A percentile compares a stretch with the other conserved stretches of the same genome.
phyloP scores from a whole-genome alignment of 257 asterid genomes.

The Paraleonurus japonicus region DNA sequence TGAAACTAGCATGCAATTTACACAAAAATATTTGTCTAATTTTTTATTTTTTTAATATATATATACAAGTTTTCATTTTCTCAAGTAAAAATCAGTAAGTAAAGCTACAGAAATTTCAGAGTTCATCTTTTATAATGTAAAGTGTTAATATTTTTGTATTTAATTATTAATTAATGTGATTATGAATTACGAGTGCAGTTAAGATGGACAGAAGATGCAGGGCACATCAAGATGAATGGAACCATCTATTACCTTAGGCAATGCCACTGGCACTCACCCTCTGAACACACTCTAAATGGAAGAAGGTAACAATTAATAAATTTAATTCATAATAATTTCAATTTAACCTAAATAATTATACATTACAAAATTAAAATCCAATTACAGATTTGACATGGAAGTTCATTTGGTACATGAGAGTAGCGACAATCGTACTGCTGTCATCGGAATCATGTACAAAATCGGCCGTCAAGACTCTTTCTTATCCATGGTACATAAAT shows the following conservation, averaged over 20 bases:
- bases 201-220: conserved; percentile 55
- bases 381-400: conserved; percentile 60
- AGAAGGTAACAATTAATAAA: no score
- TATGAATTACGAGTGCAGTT: conserved; percentile 38
- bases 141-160: no score
- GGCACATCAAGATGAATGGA: conserved; percentile 53
- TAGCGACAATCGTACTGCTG: conserved; percentile 49
- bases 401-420: conserved; percentile 69
- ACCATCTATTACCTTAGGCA: conserved; percentile 51
- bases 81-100: no score
- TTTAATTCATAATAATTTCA: background rate
- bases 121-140: no score
- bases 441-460: conserved; percentile 60
- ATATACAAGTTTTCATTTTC: no score
- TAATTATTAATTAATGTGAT: background rate
- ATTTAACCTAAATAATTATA: no score
- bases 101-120: no score
- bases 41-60: no score
- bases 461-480: conserved; percentile 63
- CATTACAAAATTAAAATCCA: background rate
- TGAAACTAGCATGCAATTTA: no score
- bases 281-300: conserved; percentile 75
- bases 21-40: no score
- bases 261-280: conserved; percentile 83
- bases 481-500: conserved; percentile 46